A percentile compares a stretch with the other conserved stretches of the same genome.
Conservation (phyloP, 2,329 filamentous ascomycete genomes). For the Aureobasidium vineae region DNA sequence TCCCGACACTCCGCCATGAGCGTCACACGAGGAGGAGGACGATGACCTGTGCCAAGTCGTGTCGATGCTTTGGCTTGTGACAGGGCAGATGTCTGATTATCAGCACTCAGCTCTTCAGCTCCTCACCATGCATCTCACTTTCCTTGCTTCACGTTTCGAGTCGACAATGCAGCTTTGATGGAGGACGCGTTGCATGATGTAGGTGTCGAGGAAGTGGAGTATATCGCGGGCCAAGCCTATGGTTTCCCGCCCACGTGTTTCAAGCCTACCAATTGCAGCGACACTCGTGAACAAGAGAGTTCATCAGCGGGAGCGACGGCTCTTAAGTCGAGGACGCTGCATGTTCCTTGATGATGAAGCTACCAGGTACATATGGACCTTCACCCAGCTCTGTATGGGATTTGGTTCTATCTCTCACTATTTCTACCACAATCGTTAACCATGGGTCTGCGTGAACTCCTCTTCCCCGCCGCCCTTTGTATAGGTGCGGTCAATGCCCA, state of each 20-base stretch:
- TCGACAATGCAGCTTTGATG: neutral
- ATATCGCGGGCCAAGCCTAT: neutral
- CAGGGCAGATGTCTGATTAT: neutral
- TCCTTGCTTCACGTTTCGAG: neutral
- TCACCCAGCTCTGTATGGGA: neutral
- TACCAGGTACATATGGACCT: slow-evolving; percentile 2
- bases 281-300: neutral
- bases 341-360: neutral
- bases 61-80: neutral
- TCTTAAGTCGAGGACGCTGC: neutral
- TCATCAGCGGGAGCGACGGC: slow-evolving; percentile 2
- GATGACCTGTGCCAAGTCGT: neutral
- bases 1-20: neutral
- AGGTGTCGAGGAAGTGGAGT: slow-evolving; percentile 2
- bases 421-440: slow-evolving; percentile 14
- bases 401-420: neutral
- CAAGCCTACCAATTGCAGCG: slow-evolving; percentile 13
- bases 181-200: neutral
- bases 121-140: neutral
- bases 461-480: slow-evolving; percentile 5
- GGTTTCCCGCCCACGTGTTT: slow-evolving; percentile 12
- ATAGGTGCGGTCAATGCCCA: slow-evolving; percentile 11
- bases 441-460: slow-evolving; percentile 6
- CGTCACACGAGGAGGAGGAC: neutral
- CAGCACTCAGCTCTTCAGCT: neutral